Evolutionary conservation across 345 rosid species (phyloP).

Genomic region (Nephelium lappaceum): DNA sequence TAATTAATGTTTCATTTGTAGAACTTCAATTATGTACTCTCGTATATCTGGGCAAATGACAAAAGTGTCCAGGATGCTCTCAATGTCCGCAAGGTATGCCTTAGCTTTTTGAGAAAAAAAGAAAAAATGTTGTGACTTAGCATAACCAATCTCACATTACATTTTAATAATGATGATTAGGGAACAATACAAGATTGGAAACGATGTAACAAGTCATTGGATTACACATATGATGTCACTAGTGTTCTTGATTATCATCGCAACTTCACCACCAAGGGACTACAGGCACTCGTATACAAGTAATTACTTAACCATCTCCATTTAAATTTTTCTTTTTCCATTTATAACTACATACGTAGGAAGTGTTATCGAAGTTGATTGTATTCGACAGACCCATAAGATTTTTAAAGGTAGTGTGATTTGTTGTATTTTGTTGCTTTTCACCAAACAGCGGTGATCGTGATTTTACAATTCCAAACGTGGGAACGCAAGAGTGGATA

Average conservation of each 20-base stretch:
- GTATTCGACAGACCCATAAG: neutral
- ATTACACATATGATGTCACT: constrained; percentile 23
- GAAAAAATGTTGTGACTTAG: neutral
- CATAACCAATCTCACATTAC: too few species aligned
- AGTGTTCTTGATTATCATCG: constrained; percentile 34
- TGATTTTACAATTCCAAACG: constrained; percentile 39
- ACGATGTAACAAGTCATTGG: constrained; percentile 37
- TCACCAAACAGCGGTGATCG: constrained; percentile 37
- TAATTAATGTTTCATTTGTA: constrained; percentile 5
- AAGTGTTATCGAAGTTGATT: too few species aligned
- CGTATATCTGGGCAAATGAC: constrained; percentile 39
- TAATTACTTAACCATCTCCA: constrained; percentile 5
- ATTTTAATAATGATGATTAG: constrained; percentile 6
- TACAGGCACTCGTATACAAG: constrained; percentile 38
- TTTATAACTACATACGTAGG: too few species aligned
- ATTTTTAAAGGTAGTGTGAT: neutral
- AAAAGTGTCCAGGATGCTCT: constrained; percentile 35
- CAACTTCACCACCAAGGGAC: constrained; percentile 28
- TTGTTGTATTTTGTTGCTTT: neutral
- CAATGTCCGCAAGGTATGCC: constrained; percentile 31
- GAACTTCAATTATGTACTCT: constrained; percentile 38
- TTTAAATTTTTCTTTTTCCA: too few species aligned
- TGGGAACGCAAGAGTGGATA: constrained; percentile 38
- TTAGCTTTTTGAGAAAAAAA: neutral
- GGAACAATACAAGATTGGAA: constrained; percentile 30